Conservation (phyloP, 352 stramenopile genomes). For the Pythium aquatile region DNA sequence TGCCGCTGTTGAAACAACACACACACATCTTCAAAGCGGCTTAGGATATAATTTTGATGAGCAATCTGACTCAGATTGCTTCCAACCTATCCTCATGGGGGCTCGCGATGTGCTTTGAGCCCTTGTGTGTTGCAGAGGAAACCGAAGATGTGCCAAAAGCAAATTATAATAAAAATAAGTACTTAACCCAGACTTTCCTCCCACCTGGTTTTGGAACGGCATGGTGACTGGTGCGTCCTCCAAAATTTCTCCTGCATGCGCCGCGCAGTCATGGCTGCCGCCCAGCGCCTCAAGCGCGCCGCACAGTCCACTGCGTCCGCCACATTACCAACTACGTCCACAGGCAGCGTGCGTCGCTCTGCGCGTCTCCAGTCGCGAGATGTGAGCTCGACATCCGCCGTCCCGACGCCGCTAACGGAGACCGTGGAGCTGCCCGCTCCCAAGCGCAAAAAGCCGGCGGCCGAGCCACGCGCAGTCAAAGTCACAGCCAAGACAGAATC, state of each 20-base stretch:
- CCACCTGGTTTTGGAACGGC: background rate
- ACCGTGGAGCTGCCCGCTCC: background rate
- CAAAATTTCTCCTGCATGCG: background rate
- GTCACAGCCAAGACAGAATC: background rate
- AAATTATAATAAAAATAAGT: too few species aligned
- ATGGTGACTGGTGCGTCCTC: too few species aligned
- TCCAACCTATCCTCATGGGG: too few species aligned
- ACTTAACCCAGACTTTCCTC: background rate
- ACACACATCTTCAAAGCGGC: too few species aligned
- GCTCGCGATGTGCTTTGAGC: too few species aligned
- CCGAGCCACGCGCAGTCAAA: background rate
- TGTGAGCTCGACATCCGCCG: background rate
- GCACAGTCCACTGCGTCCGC: background rate
- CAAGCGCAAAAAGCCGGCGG: slow-evolving; percentile 9
- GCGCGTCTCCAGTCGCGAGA: slow-evolving; percentile 14
- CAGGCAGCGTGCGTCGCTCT: slow-evolving; percentile 15
- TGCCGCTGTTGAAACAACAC: too few species aligned
- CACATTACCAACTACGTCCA: background rate
- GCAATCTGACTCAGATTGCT: too few species aligned
- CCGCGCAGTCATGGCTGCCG: slow-evolving; percentile 8
- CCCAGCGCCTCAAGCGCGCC: slow-evolving; percentile 10
- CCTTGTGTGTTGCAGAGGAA: too few species aligned
- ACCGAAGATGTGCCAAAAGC: too few species aligned
- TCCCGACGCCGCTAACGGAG: background rate
- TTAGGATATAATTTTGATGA: too few species aligned